Percentiles rank a stretch among this genome's conserved stretches.
These are phyloP conservation scores for Umbilicaria muhlenbergii DNA, from an alignment of 495 filamentous ascomycete genomes.

Conservation along the genomic window DNA sequence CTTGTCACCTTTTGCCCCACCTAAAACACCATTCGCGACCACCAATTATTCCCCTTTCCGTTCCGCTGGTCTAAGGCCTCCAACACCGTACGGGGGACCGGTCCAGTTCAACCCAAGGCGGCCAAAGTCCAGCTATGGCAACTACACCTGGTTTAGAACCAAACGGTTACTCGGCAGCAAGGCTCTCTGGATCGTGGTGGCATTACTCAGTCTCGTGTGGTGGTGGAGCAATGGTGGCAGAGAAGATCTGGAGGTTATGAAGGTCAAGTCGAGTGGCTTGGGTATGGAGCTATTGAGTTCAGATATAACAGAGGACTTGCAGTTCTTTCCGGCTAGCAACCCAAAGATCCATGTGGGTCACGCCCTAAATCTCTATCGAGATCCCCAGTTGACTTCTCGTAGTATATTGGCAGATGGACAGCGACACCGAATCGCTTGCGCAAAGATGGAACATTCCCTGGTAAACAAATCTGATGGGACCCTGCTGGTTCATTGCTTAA, in stretches of 20 bases:
- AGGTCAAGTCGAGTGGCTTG: slow-evolving; percentile 8
- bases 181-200: slow-evolving; percentile 9
- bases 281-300: slow-evolving; percentile 11
- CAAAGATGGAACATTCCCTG: slow-evolving; percentile 21
- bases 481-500: too few relatives aligned
- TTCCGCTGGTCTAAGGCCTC: slow-evolving; percentile 11
- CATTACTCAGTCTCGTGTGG: slow-evolving; percentile 6
- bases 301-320: slow-evolving; percentile 13
- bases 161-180: slow-evolving; percentile 8
- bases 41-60: slow-evolving; percentile 15
- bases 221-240: slow-evolving; percentile 16
- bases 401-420: slow-evolving; percentile 23
- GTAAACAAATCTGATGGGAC: slow-evolving; percentile 4
- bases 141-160: slow-evolving; percentile 2
- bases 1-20: slow-evolving; percentile 6
- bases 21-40: slow-evolving; percentile 10
- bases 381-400: not conserved
- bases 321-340: slow-evolving; percentile 17
- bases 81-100: slow-evolving; percentile 6
- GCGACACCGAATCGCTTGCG: slow-evolving; percentile 19
- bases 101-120: slow-evolving; percentile 4
- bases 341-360: slow-evolving; percentile 17
- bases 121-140: slow-evolving; percentile 1
- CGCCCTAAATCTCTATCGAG: not conserved
- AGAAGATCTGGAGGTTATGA: slow-evolving; percentile 10